Conservation (phyloP, 2,329 filamentous ascomycete species). For the Ophiostoma sp. region DNA sequence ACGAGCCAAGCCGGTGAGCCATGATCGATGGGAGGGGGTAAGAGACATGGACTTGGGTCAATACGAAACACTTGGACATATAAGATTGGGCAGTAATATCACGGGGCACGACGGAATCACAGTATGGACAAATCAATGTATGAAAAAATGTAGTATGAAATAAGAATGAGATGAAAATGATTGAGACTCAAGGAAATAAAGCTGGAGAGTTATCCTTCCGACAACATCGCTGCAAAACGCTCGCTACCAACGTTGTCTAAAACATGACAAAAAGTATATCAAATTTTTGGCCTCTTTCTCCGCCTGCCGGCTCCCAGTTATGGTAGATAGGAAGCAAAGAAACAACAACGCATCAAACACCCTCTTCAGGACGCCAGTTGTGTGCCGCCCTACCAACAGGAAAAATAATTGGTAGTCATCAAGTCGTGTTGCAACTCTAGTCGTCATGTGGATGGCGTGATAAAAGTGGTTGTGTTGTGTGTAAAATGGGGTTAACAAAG, state of each 20-base stretch:
- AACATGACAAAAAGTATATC: neutral
- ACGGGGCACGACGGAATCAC: neutral
- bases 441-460: conserved; percentile 2
- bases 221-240: conserved; percentile 17
- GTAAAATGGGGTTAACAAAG: neutral
- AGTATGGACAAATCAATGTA: neutral
- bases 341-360: neutral
- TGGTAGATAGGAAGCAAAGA: neutral
- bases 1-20: neutral
- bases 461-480: neutral
- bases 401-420: neutral
- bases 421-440: neutral
- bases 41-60: neutral
- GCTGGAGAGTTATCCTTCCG: neutral
- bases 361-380: neutral
- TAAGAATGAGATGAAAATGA: neutral
- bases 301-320: too few species aligned
- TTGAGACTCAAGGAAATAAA: neutral
- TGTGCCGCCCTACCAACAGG: neutral
- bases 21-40: neutral
- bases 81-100: neutral
- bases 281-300: neutral
- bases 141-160: neutral
- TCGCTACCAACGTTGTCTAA: neutral
- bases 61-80: neutral